Evolutionary conservation across 495 filamentous ascomycete genomes (phyloP).

Genomic region (Tuber brumale): DNA sequence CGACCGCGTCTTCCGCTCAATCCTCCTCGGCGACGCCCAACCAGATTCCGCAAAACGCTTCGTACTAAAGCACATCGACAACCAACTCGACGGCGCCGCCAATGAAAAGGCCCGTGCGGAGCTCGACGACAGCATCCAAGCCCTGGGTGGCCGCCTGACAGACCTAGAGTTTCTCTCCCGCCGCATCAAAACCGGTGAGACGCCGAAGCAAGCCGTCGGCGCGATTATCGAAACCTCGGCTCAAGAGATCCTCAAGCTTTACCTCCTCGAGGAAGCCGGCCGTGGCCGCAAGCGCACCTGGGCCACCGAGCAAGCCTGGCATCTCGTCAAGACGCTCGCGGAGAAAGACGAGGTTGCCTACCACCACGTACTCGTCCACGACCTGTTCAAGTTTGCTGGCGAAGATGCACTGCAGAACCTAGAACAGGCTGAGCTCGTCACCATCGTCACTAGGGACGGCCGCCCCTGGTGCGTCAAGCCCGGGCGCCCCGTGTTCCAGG

Average conservation of each 20-base stretch:
- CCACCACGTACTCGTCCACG: conserved; percentile 70
- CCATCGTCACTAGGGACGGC: conserved; percentile 63
- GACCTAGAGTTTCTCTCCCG: conserved; percentile 90
- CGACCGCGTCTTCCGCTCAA: conserved; percentile 80
- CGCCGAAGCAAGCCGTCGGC: conserved; percentile 69
- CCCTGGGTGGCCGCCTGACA: conserved; percentile 80
- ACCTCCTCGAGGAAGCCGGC: conserved; percentile 57
- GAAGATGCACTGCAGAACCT: conserved; percentile 71
- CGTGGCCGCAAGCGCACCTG: conserved; percentile 51
- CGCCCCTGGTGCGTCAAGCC: conserved; percentile 69
- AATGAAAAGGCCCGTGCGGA: conserved; percentile 44
- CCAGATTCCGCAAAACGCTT: conserved; percentile 81
- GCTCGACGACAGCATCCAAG: conserved; percentile 73
- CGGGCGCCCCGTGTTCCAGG: conserved; percentile 79
- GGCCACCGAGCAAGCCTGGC: conserved; percentile 82
- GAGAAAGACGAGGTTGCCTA: conserved; percentile 59
- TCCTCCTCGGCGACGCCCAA: conserved; percentile 76
- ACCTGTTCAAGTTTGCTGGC: conserved; percentile 61
- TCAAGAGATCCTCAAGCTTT: conserved; percentile 89
- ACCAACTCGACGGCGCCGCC: conserved; percentile 42
- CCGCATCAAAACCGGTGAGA: conserved; percentile 85
- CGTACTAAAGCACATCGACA: conserved; percentile 73
- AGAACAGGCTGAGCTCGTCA: conserved; percentile 81
- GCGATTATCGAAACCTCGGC: conserved; percentile 85
- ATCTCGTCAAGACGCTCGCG: conserved; percentile 69